Conservation (phyloP, 768 basidiomycete genomes). For the Artomyces pyxidatus region DNA sequence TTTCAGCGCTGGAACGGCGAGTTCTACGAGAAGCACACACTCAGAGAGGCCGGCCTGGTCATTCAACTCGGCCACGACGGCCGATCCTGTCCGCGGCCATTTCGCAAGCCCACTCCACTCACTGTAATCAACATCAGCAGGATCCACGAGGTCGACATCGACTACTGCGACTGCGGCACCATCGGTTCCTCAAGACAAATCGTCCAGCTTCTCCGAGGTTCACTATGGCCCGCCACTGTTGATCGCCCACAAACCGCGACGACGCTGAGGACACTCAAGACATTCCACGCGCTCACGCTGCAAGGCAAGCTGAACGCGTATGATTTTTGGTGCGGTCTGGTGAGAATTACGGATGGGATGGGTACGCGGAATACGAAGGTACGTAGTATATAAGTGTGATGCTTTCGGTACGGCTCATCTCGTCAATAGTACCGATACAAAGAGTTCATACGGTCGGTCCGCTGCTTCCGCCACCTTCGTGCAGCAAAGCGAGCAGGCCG, state of each 20-base stretch:
- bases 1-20: not conserved
- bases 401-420: too few species aligned
- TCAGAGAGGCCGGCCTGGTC: not conserved
- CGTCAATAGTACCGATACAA: too few species aligned
- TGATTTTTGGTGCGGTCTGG: not conserved
- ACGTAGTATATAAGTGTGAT: too few species aligned
- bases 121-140: not conserved
- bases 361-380: constrained; percentile 10
- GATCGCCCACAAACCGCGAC: not conserved
- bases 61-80: not conserved
- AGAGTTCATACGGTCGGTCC: constrained; percentile 10
- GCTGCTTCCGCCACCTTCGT: constrained; percentile 17
- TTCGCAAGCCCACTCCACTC: not conserved
- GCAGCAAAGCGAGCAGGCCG: constrained; percentile 16
- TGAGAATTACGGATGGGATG: not conserved
- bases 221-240: not conserved
- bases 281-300: not conserved
- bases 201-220: not conserved
- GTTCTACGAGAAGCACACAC: not conserved
- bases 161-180: not conserved
- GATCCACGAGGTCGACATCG: not conserved
- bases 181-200: not conserved
- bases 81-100: not conserved
- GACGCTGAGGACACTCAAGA: not conserved
- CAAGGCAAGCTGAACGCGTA: not conserved